Percentiles rank a stretch among this genome's conserved stretches.
Conservation (phyloP, 108 stramenopile genomes). For the Nannochloropsis gaditana region DNA sequence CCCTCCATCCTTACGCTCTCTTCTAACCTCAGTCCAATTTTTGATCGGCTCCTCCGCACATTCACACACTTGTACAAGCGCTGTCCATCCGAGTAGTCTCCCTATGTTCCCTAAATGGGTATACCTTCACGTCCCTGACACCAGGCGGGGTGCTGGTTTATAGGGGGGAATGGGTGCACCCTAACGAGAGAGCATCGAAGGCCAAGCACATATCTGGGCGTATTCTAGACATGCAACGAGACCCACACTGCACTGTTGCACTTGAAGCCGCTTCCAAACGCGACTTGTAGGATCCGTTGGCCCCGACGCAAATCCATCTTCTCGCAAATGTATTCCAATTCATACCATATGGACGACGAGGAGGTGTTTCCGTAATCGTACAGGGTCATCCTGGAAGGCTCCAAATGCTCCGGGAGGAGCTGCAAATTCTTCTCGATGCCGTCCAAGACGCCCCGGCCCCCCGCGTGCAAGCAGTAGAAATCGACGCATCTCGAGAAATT, state of each 20-base stretch:
- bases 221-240: constrained; percentile 27
- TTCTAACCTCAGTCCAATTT: too few species aligned
- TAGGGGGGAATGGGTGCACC: too few species aligned
- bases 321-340: constrained; percentile 86
- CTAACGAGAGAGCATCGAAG: too few species aligned
- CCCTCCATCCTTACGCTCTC: too few species aligned
- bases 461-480: constrained; percentile 97
- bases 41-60: too few species aligned
- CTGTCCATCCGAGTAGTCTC: too few species aligned
- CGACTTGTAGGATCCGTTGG: constrained; percentile 79
- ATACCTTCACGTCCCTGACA: too few species aligned
- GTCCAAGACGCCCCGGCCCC: constrained; percentile 66
- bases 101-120: too few species aligned
- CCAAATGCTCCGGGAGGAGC: constrained; percentile 77
- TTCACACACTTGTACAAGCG: too few species aligned
- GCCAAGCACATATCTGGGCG: too few species aligned
- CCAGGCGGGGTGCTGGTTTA: too few species aligned
- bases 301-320: constrained; percentile 44
- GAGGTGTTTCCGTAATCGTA: constrained; percentile 93
- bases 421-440: constrained; percentile 94
- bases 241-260: constrained; percentile 96
- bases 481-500: constrained; percentile 96
- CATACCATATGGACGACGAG: constrained; percentile 95
- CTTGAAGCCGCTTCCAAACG: constrained; percentile 97
- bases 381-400: constrained; percentile 81